A percentile compares a stretch with the other conserved stretches of the same genome.
These are phyloP conservation scores for Nannochloropsis gaditana DNA, from an alignment of 108 stramenopile genomes.

Conservation along the genomic window DNA sequence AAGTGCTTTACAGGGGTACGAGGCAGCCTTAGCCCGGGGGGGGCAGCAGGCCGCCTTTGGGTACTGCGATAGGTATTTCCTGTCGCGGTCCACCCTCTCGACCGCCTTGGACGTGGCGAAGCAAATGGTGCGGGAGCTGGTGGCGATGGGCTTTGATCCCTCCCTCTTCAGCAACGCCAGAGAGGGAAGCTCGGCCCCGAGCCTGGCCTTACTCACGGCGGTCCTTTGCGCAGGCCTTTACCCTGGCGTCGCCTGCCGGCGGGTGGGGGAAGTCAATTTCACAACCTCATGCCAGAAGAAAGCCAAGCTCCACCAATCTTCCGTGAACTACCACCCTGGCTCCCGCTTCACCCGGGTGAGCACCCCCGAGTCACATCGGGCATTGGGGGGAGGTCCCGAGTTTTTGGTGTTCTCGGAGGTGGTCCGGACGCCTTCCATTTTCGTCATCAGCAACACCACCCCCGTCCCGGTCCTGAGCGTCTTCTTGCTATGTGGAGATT, in stretches of 20 bases:
- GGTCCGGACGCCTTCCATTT: conserved; percentile 33
- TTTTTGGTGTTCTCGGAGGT: conserved; percentile 31
- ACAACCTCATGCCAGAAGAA: conserved; percentile 24
- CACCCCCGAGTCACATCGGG: not conserved
- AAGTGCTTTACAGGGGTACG: conserved; percentile 41
- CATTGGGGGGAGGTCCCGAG: not conserved
- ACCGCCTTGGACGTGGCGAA: conserved; percentile 46
- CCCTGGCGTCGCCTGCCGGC: conserved; percentile 51
- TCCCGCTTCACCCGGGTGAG: conserved; percentile 16
- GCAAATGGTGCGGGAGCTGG: conserved; percentile 34
- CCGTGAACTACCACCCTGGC: conserved; percentile 30
- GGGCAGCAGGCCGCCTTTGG: conserved; percentile 29
- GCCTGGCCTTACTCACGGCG: conserved; percentile 46
- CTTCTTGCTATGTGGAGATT: conserved; percentile 42
- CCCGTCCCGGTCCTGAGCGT: conserved; percentile 42
- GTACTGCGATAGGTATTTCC: conserved; percentile 46
- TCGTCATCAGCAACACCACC: conserved; percentile 44
- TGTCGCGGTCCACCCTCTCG: conserved; percentile 41
- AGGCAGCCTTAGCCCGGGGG: conserved; percentile 17
- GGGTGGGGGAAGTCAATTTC: conserved; percentile 35
- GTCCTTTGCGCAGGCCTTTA: conserved; percentile 55
- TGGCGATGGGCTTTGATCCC: conserved; percentile 34
- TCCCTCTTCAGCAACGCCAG: not conserved
- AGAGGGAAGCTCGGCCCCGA: too few relatives aligned
- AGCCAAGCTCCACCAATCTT: conserved; percentile 40